Evolutionary conservation across 352 stramenopile genomes (phyloP), one percentile per base, ranked within the genome.

Genomic region (Phytopythium ostracodes): DNA sequence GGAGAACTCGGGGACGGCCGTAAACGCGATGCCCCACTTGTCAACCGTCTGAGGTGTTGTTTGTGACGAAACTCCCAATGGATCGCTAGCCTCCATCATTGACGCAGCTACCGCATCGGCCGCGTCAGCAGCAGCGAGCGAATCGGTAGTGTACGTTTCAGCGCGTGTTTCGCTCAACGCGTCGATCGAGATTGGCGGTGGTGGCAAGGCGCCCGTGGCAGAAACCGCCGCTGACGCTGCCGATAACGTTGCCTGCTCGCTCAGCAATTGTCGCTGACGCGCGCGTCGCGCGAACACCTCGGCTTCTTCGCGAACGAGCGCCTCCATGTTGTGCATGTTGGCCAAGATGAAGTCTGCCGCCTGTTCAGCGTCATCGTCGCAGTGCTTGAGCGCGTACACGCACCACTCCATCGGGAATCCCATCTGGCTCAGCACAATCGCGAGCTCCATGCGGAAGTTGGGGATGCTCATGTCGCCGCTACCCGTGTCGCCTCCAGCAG

Each of bases 391-490:
- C 35, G 87, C 86, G 50, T 94, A 94, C 6, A 96, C 64, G 49
- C 86, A 96, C 86, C 86, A 95, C 12, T 96, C 86, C 75, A 96
- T 91, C 0, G 84, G 82, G 58, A 96, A 94, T 0, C 87, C 87
- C 86, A 96, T 93, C 62, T 94, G 81, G 57, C 77, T 93, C 8
- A 96, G 60, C 8, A 79, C 78, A 2, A 84, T 93, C 9, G 79
- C 82, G 33, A 94, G 66, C 51, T 94, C 86, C 72, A 95, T 88
- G 11, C 87, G 84, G 60, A 94, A 93, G 72, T 92, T 94, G 2
- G 84, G 87, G 33, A 92, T 89, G 3, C 66, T 63, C 22, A 40
- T 64, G 24, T 79, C 66, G 40, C 59, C 60, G 29, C 8, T 42
- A 18, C 9, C 24, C 3, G 18, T 18, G 17, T 62, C 18, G 14